Conservation (phyloP, 805 yeast species). For the Wickerhamomyces bisporus region DNA sequence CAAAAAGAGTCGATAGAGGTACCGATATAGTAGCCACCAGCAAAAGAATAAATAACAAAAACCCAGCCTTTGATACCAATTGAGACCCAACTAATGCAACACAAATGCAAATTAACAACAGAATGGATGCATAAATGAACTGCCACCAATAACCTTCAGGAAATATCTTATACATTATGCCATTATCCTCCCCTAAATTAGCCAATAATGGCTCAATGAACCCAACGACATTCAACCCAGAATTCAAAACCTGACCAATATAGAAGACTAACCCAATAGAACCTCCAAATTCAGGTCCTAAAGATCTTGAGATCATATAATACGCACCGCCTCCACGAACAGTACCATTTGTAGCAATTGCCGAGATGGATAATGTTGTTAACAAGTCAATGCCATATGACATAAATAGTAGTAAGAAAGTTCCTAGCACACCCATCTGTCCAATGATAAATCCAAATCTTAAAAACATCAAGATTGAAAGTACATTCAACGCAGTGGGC, state of each 20-base stretch:
- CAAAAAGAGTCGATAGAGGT: constrained; percentile 70
- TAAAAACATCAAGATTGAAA: constrained; percentile 90
- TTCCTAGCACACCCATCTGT: constrained; percentile 85
- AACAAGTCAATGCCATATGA: constrained; percentile 78
- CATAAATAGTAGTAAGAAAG: constrained; percentile 58
- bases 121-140: constrained; percentile 63
- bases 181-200: constrained; percentile 63
- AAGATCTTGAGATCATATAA: constrained; percentile 89
- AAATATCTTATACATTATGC: constrained; percentile 49
- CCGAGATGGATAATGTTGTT: constrained; percentile 87
- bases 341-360: constrained; percentile 95
- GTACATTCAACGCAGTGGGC: constrained; percentile 88
- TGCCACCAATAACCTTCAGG: constrained; percentile 71
- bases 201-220: constrained; percentile 84
- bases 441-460: constrained; percentile 95
- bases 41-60: constrained; percentile 61
- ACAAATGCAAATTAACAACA: constrained; percentile 66
- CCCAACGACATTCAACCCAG: constrained; percentile 93
- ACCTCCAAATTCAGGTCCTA: constrained; percentile 99
- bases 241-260: constrained; percentile 88
- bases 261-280: constrained; percentile 93
- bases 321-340: constrained; percentile 99
- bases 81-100: constrained; percentile 78
- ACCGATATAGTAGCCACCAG: constrained; percentile 72
- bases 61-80: constrained; percentile 78